Evolutionary conservation across 345 rosid genomes (phyloP).

Genomic region (Pseudoturritis turrita): DNA sequence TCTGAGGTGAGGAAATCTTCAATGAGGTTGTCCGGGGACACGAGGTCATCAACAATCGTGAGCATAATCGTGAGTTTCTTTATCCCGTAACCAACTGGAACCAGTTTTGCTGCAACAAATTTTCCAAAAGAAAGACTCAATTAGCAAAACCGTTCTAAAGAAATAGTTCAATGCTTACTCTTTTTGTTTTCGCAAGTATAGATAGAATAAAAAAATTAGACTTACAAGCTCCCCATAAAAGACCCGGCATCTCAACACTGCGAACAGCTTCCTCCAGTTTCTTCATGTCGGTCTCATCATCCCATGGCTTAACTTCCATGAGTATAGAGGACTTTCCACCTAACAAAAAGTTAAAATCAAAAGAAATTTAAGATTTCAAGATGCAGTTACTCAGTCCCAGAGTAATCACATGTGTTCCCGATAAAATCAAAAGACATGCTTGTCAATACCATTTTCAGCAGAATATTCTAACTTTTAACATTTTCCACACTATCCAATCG

Average conservation of each 20-base stretch:
- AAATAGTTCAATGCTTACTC: neutral
- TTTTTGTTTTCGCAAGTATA: neutral
- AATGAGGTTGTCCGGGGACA: conserved; percentile 71
- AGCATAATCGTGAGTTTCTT: conserved; percentile 91
- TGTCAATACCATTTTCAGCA: too few species aligned
- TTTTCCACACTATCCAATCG: neutral
- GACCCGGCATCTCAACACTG: conserved; percentile 73
- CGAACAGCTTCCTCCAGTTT: conserved; percentile 77
- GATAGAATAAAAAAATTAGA: neutral
- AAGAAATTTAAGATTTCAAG: neutral
- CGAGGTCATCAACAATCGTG: conserved; percentile 88
- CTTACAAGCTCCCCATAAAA: conserved; percentile 95
- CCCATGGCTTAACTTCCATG: conserved; percentile 95
- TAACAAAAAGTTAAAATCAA: conserved; percentile 8
- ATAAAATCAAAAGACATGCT: neutral
- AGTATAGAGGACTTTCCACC: conserved; percentile 96
- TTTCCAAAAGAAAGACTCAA: neutral
- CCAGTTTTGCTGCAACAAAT: conserved; percentile 70
- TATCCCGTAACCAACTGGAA: conserved; percentile 84
- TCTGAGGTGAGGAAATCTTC: conserved; percentile 73
- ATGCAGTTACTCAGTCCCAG: neutral
- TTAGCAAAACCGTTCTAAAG: neutral
- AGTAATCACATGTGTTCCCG: neutral
- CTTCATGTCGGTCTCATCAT: conserved; percentile 99
- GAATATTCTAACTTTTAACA: too few species aligned